phyloP scores from a whole-genome alignment of 2,329 filamentous ascomycete species.

The Pseudogymnoascus sp. region DNA sequence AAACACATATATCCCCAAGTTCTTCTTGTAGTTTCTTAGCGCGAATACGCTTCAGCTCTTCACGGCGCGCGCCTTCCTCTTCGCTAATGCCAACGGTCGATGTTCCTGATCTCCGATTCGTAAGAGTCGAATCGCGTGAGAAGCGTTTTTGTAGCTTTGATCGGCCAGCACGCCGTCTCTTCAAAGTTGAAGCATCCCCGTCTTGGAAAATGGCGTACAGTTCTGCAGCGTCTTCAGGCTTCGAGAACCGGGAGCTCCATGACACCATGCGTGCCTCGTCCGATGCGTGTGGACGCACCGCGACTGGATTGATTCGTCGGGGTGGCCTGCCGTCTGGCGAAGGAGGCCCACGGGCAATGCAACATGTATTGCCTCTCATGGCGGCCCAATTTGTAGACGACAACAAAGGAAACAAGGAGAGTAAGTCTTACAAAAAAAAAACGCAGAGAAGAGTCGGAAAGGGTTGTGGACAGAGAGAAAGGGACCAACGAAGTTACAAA shows the following conservation, averaged over 20 bases:
- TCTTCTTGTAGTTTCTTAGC: conserved; percentile 52
- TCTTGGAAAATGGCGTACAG: conserved; percentile 23
- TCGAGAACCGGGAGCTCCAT: conserved; percentile 19
- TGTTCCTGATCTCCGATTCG: conserved; percentile 34
- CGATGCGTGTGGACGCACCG: conserved; percentile 9
- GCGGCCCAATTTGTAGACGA: neutral
- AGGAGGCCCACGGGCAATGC: conserved; percentile 23
- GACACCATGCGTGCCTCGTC: conserved; percentile 1
- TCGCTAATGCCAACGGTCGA: conserved; percentile 39
- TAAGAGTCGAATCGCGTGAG: conserved; percentile 36
- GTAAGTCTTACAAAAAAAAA: neutral
- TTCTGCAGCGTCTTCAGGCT: conserved; percentile 17
- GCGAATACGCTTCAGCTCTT: conserved; percentile 48
- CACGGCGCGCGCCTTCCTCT: conserved; percentile 47
- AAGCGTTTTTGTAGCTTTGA: conserved; percentile 37
- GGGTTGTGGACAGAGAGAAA: neutral
- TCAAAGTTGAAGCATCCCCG: conserved; percentile 34
- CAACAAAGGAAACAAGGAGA: neutral
- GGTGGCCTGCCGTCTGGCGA: conserved; percentile 25
- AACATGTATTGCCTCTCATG: conserved; percentile 17
- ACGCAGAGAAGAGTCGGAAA: neutral
- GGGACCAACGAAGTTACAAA: neutral
- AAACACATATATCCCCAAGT: conserved; percentile 40
- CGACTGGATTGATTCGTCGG: conserved; percentile 16
- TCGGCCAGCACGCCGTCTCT: conserved; percentile 39